Conservation (phyloP, 176 grass and related monocot genomes). For the Rhynchospora pubera region DNA sequence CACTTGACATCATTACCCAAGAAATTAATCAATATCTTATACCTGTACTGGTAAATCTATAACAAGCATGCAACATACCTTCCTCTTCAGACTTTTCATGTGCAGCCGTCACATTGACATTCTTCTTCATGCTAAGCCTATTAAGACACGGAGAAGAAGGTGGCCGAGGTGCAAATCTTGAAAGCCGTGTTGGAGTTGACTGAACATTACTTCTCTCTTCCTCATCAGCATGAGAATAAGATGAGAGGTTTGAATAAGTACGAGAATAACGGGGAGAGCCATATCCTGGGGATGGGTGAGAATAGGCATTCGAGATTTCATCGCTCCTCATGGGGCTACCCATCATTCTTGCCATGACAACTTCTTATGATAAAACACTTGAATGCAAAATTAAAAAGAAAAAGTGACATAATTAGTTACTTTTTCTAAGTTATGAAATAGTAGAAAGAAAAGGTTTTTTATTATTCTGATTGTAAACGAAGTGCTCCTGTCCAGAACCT, state of each 20-base stretch:
- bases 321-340: slow-evolving; percentile 14
- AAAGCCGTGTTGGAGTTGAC: neutral
- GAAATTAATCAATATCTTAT: neutral
- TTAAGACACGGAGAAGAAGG: slow-evolving; percentile 27
- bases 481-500: neutral
- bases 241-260: slow-evolving; percentile 15
- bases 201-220: neutral
- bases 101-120: neutral
- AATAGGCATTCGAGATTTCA: slow-evolving; percentile 5
- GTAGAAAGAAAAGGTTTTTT: neutral
- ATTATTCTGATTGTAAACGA: neutral
- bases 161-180: slow-evolving; percentile 10
- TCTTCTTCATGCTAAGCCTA: slow-evolving; percentile 22
- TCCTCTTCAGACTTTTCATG: slow-evolving; percentile 3
- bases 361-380: neutral
- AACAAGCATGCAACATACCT: slow-evolving; percentile 10
- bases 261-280: slow-evolving; percentile 1
- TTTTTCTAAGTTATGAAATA: neutral
- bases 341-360: slow-evolving; percentile 14
- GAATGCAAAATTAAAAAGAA: neutral
- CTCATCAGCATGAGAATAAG: slow-evolving; percentile 13
- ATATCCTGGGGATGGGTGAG: slow-evolving; percentile 4
- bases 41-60: neutral
- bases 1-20: neutral
- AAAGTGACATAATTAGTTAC: neutral